Percentiles rank a stretch among this genome's conserved stretches.
phyloP scores from a whole-genome alignment of 305 asterid species.

The Ilex paraguariensis region DNA sequence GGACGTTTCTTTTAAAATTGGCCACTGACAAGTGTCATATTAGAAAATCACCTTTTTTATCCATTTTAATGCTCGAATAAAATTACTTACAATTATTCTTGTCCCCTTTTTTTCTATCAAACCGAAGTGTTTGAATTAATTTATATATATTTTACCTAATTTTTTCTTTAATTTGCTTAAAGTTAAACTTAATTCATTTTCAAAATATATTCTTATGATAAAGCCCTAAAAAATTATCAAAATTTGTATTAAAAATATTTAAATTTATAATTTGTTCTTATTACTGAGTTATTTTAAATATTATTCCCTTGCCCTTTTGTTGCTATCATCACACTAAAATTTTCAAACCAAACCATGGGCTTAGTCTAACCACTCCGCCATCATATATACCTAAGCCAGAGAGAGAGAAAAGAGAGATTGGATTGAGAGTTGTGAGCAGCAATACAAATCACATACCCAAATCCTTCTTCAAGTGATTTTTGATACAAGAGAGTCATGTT shows the following conservation, averaged over 20 bases:
- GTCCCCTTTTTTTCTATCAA: not conserved
- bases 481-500: constrained; percentile 34
- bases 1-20: constrained; percentile 39
- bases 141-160: not conserved
- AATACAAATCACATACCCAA: too few species aligned
- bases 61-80: constrained; percentile 46
- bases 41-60: constrained; percentile 20
- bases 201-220: too few species aligned
- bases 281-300: not conserved
- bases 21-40: constrained; percentile 45
- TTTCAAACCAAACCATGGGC: constrained; percentile 63
- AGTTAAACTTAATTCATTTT: too few species aligned
- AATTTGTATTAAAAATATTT: too few species aligned
- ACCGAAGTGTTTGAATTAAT: too few species aligned
- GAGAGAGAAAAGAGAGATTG: not conserved
- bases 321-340: constrained; percentile 8
- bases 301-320: constrained; percentile 6
- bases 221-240: too few species aligned
- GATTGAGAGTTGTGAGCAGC: too few species aligned
- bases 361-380: constrained; percentile 41
- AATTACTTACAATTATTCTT: constrained; percentile 32
- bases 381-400: not conserved
- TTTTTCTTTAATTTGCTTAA: too few species aligned
- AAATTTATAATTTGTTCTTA: too few species aligned
- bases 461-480: too few species aligned